Conservation (phyloP, 2,329 filamentous ascomycete species). For the Beauveria sp. region DNA sequence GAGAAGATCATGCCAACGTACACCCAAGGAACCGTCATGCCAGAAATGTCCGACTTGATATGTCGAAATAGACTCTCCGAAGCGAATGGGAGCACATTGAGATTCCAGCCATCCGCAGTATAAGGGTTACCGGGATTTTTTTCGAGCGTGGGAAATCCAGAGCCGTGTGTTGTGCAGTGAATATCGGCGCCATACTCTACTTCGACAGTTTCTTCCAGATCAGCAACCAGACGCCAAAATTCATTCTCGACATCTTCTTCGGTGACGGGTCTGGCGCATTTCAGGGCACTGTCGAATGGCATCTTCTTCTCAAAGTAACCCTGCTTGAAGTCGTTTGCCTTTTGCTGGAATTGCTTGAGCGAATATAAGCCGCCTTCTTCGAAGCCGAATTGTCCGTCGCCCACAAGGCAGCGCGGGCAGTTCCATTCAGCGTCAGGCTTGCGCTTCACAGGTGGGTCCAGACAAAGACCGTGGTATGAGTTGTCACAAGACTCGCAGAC, state of each 20-base stretch:
- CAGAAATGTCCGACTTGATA: conserved; percentile 96
- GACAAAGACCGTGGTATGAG: conserved; percentile 77
- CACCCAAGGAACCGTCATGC: conserved; percentile 98
- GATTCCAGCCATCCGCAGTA: conserved; percentile 87
- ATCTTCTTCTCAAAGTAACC: conserved; percentile 87
- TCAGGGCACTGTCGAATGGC: conserved; percentile 77
- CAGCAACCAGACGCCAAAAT: conserved; percentile 93
- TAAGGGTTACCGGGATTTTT: conserved; percentile 82
- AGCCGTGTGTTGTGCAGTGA: conserved; percentile 95
- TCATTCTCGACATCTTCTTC: conserved; percentile 95
- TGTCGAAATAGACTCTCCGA: conserved; percentile 90
- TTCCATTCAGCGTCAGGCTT: conserved; percentile 89
- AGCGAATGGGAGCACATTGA: conserved; percentile 86
- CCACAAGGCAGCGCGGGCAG: conserved; percentile 88
- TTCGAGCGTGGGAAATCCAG: conserved; percentile 91
- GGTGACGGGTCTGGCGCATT: conserved; percentile 72
- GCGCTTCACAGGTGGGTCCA: conserved; percentile 75
- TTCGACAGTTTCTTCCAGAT: conserved; percentile 89
- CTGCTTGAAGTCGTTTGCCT: conserved; percentile 90
- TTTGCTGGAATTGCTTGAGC: conserved; percentile 90
- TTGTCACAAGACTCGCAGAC: conserved; percentile 89
- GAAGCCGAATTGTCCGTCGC: conserved; percentile 94
- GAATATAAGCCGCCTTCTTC: conserved; percentile 96
- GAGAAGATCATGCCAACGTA: conserved; percentile 99
- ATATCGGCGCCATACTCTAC: conserved; percentile 98